phyloP scores from a whole-genome alignment of 768 basidiomycete genomes.

The Mycena maculata region DNA sequence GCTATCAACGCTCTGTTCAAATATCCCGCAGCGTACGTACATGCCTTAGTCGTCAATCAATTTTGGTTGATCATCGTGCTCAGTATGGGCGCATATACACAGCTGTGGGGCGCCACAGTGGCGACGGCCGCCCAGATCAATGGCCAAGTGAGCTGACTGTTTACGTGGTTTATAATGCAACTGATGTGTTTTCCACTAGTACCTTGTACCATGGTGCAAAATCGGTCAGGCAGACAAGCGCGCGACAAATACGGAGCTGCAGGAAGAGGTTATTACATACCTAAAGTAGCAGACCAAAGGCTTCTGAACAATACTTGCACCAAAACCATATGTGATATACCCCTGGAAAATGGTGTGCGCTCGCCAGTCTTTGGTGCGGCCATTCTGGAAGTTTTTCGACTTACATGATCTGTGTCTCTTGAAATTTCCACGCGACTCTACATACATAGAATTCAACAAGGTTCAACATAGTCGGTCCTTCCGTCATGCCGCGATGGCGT shows the following conservation, averaged over 20 bases:
- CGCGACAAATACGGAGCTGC: conserved; percentile 42
- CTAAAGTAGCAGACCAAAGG: conserved; percentile 7
- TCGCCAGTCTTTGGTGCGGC: no score
- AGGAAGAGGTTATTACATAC: conserved; percentile 45
- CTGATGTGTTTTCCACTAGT: conserved; percentile 32
- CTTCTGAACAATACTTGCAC: no score
- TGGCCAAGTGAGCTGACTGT: neutral
- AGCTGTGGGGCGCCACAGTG: conserved; percentile 18
- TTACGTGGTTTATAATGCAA: neutral
- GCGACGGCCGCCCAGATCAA: conserved; percentile 15
- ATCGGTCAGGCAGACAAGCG: conserved; percentile 38
- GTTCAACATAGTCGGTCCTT: no score
- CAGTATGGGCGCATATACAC: conserved; percentile 22
- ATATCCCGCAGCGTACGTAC: conserved; percentile 9
- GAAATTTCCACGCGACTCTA: no score
- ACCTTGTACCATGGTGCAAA: conserved; percentile 51
- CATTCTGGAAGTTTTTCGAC: no score
- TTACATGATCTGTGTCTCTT: no score
- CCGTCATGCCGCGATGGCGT: no score
- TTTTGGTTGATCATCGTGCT: neutral
- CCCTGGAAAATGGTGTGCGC: no score
- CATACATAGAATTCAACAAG: no score
- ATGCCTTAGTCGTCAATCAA: neutral
- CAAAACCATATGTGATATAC: no score
- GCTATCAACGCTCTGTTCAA: neutral